Evolutionary conservation across 1,284 basidiomycete species (phyloP).

Genomic region (Pyrrhoderma noxium): DNA sequence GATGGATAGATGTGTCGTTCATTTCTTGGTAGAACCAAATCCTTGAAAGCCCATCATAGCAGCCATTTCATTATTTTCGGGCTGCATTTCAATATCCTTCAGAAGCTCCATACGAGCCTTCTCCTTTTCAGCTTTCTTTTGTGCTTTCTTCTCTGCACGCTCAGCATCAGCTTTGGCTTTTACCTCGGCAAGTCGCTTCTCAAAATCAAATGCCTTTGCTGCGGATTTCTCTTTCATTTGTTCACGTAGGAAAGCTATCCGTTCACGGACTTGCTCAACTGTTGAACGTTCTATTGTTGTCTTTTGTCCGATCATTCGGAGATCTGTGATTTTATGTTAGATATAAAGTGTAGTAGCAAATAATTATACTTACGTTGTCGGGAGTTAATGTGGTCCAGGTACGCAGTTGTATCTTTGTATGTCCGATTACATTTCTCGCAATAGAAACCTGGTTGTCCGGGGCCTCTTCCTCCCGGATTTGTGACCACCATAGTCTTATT

Average conservation of each 20-base stretch:
- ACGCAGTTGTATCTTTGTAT: slow-evolving; percentile 89
- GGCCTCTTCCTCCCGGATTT: slow-evolving; percentile 69
- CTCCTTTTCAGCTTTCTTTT: slow-evolving; percentile 67
- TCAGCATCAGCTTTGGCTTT: slow-evolving; percentile 60
- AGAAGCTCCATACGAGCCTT: slow-evolving; percentile 56
- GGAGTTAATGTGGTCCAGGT: slow-evolving; percentile 95
- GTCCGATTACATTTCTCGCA: slow-evolving; percentile 88
- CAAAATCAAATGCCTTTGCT: slow-evolving; percentile 90
- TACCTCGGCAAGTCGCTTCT: slow-evolving; percentile 79
- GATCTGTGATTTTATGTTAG: slow-evolving; percentile 65
- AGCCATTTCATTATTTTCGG: slow-evolving; percentile 62
- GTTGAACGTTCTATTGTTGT: slow-evolving; percentile 89
- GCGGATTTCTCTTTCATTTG: slow-evolving; percentile 73
- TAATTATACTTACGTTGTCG: slow-evolving; percentile 75
- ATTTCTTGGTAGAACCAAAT: slow-evolving; percentile 81
- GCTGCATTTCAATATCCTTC: slow-evolving; percentile 40
- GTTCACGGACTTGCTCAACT: slow-evolving; percentile 83
- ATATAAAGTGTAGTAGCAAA: slow-evolving; percentile 2
- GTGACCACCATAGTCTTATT: slow-evolving; percentile 28
- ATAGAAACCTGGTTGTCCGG: slow-evolving; percentile 86
- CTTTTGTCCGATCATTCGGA: slow-evolving; percentile 88
- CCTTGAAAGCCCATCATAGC: slow-evolving; percentile 90
- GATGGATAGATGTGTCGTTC: slow-evolving; percentile 18
- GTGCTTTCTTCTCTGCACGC: slow-evolving; percentile 63
- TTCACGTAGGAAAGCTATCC: slow-evolving; percentile 84